Conservation (phyloP, 331 rosid genomes). For the Cydonia oblonga region DNA sequence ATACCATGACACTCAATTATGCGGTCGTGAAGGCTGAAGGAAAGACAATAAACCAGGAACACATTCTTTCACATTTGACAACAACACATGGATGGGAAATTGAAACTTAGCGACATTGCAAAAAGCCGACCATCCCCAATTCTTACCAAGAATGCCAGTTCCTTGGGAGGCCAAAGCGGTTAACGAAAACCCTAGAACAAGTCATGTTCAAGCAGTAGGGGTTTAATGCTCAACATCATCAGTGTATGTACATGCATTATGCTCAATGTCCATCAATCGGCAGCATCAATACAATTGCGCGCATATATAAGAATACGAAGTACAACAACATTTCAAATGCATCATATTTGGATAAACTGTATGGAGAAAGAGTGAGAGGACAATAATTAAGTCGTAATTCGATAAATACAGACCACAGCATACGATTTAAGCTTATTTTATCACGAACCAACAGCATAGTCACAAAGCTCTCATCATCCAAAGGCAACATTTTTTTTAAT, state of each 20-base stretch:
- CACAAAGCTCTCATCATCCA: slow-evolving; percentile 7
- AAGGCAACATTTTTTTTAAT: background rate
- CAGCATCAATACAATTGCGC: background rate
- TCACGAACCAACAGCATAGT: slow-evolving; percentile 11
- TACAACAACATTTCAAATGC: background rate
- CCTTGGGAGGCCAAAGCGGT: background rate
- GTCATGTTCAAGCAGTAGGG: background rate
- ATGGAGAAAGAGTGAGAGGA: background rate
- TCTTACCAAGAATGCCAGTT: background rate
- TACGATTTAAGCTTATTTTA: background rate
- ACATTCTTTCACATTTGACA: background rate
- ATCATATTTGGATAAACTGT: too few species aligned
- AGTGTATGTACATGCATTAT: too few species aligned
- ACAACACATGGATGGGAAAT: background rate
- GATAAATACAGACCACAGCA: slow-evolving; percentile 10
- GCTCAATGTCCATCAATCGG: background rate
- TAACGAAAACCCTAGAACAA: too few species aligned
- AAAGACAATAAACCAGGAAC: background rate
- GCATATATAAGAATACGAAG: background rate
- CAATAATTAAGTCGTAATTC: background rate
- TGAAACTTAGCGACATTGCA: background rate
- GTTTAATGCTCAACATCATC: background rate
- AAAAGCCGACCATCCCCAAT: background rate
- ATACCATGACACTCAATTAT: background rate
- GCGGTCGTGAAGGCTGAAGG: background rate